A percentile compares a stretch with the other conserved stretches of the same genome.
phyloP scores from a whole-genome alignment of 2,329 filamentous ascomycete species.

The Colletotrichum sublineola region DNA sequence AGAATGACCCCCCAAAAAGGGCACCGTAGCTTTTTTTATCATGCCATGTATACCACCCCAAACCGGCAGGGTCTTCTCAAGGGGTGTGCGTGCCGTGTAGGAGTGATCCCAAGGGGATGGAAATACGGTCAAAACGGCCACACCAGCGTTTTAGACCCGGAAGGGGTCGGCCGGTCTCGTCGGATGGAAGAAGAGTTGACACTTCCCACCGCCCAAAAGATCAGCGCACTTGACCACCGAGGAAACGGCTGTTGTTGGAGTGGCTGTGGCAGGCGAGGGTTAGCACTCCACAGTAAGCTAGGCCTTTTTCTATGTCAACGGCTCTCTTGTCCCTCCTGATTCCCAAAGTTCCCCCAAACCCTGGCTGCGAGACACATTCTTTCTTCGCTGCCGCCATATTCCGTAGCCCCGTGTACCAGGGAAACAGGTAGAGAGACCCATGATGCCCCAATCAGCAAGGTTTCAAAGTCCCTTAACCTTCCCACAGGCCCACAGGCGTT shows the following conservation, averaged over 20 bases:
- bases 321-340: constrained; percentile 8
- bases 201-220: constrained; percentile 5
- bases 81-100: background rate
- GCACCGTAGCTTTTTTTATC: background rate
- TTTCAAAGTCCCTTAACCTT: constrained; percentile 12
- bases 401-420: background rate
- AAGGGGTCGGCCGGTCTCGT: constrained; percentile 1
- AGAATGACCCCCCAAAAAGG: too few species aligned
- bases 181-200: constrained; percentile 20
- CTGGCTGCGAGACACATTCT: background rate
- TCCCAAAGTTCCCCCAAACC: background rate
- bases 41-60: background rate
- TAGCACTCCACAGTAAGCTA: constrained; percentile 11
- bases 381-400: background rate
- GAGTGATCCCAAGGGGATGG: background rate
- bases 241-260: constrained; percentile 33
- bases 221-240: constrained; percentile 10
- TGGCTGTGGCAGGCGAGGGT: constrained; percentile 28
- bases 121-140: background rate
- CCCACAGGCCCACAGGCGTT: constrained; percentile 6
- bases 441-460: constrained; percentile 12
- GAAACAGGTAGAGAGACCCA: constrained; percentile 9
- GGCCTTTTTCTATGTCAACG: constrained; percentile 3
- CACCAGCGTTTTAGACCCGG: background rate
- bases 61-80: background rate